Evolutionary conservation across 2,329 filamentous ascomycete species (phyloP), one percentile per base, ranked within the genome.

Genomic region (Byssochlamys sp.): DNA sequence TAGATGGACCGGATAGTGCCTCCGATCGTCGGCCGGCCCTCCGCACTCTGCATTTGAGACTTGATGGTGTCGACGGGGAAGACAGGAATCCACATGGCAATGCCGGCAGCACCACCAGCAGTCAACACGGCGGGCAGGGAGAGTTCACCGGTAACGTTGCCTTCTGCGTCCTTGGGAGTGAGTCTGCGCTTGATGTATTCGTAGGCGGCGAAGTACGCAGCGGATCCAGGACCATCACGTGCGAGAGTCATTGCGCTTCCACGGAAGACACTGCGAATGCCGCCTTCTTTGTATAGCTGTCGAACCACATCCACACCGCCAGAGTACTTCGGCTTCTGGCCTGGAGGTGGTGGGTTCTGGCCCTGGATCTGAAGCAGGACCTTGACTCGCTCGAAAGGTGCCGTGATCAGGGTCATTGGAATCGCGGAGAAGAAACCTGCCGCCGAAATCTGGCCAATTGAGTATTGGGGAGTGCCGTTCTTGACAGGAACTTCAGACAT

Each of bases 81-180:
- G 49, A 99, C 91, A 56, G 94, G 91, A 65, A 96, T 94, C 94
- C 94, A 99, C 94, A 99, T 99, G 61, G 94, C 94, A 27, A 99
- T 84, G 69, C 94, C 94, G 0, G 94, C 94, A 3, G 87, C 89
- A 61, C 89, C 94, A 66, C 94, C 94, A 1, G 94, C 94, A 28
- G 84, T 83, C 66, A 91, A 90, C 58, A 99, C 83, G 10, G 94
- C 94, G 1, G 84, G 78, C 61, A 99, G 79, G 67, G 88, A 92
- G 58, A 97, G 77, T 66, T 94, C 80, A 49, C 91, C 91, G 3
- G 80, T 83, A 1, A 88, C 82, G 69, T 87, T 85, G 26, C 90
- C 90, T 19, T 81, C 76, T 2, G 84, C 85, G 67, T 96, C 90
- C 68, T 88, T 84, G 49, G 92, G 94, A 2, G 91, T 96, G 61